Conservation (phyloP, 2,329 filamentous ascomycete genomes). For the Aspergillus thermomutatus region DNA sequence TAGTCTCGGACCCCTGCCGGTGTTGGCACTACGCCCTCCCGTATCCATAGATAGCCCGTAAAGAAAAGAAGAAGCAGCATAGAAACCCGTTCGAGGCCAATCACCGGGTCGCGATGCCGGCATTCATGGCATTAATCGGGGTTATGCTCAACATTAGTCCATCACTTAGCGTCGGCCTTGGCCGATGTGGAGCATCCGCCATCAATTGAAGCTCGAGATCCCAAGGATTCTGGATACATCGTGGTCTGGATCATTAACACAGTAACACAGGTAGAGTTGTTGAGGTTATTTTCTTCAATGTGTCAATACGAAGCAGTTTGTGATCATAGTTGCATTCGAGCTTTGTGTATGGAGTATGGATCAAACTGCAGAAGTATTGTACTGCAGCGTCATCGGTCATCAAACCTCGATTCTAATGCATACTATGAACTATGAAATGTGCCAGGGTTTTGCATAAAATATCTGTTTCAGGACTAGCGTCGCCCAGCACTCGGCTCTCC, state of each 20-base stretch:
- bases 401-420: neutral
- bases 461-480: neutral
- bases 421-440: neutral
- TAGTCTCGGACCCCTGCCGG: neutral
- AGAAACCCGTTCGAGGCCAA: neutral
- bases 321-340: too few species aligned
- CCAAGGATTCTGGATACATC: conserved; percentile 8
- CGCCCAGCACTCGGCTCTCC: neutral
- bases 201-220: conserved; percentile 3
- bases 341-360: neutral
- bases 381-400: neutral
- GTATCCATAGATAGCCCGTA: neutral
- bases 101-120: neutral
- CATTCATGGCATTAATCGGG: conserved; percentile 3
- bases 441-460: neutral
- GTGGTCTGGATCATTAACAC: conserved; percentile 10
- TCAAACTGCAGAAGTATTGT: neutral
- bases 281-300: neutral
- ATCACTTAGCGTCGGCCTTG: conserved; percentile 2
- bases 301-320: neutral
- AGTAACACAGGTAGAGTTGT: neutral
- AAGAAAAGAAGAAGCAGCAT: neutral
- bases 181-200: conserved; percentile 9
- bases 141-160: conserved; percentile 12
- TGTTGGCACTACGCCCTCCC: neutral